Conservation (phyloP, 169 alveolate genomes). For the Plasmodium relictum region DNA sequence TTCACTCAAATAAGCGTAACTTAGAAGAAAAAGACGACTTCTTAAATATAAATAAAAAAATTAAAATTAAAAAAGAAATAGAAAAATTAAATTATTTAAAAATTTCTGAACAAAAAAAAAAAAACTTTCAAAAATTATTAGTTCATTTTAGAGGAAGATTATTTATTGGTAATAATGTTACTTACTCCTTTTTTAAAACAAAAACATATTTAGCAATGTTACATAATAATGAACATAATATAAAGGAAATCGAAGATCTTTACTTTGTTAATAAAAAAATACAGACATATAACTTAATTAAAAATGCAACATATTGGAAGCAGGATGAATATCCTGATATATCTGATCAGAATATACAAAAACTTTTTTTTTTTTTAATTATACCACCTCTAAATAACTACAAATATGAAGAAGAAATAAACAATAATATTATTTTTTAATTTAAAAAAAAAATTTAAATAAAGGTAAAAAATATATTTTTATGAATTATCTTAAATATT, state of each 20-base stretch:
- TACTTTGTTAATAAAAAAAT: slow-evolving; percentile 41
- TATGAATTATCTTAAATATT: too few relatives aligned
- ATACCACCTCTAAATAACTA: slow-evolving; percentile 9
- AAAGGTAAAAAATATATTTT: neutral
- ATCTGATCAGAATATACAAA: slow-evolving; percentile 37
- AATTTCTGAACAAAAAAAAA: neutral
- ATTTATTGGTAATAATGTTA: slow-evolving; percentile 49
- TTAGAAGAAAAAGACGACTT: neutral
- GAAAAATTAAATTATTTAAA: neutral
- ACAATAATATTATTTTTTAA: slow-evolving; percentile 24
- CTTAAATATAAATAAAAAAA: neutral
- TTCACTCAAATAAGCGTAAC: slow-evolving; percentile 37
- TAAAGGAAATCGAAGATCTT: neutral
- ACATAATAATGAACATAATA: slow-evolving; percentile 7
- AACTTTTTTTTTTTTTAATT: slow-evolving; percentile 27
- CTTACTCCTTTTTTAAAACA: slow-evolving; percentile 45
- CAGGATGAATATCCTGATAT: slow-evolving; percentile 77
- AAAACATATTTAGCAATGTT: slow-evolving; percentile 41
- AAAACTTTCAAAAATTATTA: slow-evolving; percentile 40
- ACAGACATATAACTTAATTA: slow-evolving; percentile 57
- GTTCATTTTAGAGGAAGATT: slow-evolving; percentile 67
- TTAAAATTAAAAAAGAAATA: slow-evolving; percentile 13
- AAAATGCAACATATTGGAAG: slow-evolving; percentile 62
- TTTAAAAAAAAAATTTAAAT: neutral
- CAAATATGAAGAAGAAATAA: slow-evolving; percentile 4